Conservation (phyloP, 805 yeast genomes). For the Candida dendrica region DNA sequence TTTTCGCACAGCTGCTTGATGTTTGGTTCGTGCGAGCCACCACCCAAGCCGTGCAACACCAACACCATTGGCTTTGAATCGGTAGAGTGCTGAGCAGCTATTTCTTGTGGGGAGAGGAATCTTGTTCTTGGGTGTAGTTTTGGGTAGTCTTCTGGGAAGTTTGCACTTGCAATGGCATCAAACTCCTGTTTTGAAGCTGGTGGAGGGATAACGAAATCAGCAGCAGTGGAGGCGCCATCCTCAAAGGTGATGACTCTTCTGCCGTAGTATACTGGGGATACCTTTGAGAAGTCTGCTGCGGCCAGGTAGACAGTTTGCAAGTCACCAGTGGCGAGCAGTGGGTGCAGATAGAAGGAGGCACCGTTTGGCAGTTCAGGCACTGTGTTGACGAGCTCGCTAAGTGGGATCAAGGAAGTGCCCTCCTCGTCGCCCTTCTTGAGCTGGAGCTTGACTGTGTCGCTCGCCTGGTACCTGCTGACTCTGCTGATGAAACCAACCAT, state of each 20-base stretch:
- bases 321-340: slow-evolving; percentile 62
- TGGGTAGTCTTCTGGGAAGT: slow-evolving; percentile 46
- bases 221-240: slow-evolving; percentile 69
- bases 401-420: slow-evolving; percentile 13
- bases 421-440: slow-evolving; percentile 11
- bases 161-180: slow-evolving; percentile 28
- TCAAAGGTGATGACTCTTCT: slow-evolving; percentile 50
- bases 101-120: slow-evolving; percentile 42
- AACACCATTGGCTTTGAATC: slow-evolving; percentile 47
- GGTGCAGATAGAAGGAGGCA: slow-evolving; percentile 50
- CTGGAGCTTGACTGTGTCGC: slow-evolving; percentile 20
- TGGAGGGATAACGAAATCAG: slow-evolving; percentile 58
- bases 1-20: slow-evolving; percentile 47
- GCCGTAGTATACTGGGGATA: slow-evolving; percentile 63
- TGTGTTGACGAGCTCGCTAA: slow-evolving; percentile 11
- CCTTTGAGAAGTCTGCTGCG: slow-evolving; percentile 40
- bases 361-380: slow-evolving; percentile 42
- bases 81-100: slow-evolving; percentile 26
- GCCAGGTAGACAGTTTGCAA: slow-evolving; percentile 72
- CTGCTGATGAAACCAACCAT: slow-evolving; percentile 25
- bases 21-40: slow-evolving; percentile 74
- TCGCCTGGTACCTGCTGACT: slow-evolving; percentile 14
- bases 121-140: slow-evolving; percentile 64
- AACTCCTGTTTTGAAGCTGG: slow-evolving; percentile 23
- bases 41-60: slow-evolving; percentile 67